A percentile compares a stretch with the other conserved stretches of the same genome.
Conservation (phyloP, 73 alveolate genomes). For the Paramecium pentaurelia region DNA sequence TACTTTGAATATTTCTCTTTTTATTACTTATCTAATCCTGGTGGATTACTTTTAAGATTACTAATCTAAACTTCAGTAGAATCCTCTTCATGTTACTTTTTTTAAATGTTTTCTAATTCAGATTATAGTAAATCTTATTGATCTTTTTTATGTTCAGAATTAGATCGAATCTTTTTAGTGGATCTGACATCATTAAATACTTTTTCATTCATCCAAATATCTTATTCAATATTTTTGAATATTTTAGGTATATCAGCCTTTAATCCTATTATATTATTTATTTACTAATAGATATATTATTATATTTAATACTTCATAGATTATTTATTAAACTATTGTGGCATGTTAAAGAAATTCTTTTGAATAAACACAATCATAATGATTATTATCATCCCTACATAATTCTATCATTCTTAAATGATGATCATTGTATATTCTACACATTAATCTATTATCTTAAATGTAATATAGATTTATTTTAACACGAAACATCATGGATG, state of each 20-base stretch:
- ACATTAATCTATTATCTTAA: background rate
- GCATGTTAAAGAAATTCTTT: conserved; percentile 3
- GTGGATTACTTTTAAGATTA: conserved; percentile 17
- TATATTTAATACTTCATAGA: background rate
- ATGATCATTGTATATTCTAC: background rate
- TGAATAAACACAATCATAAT: conserved; percentile 29
- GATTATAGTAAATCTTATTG: background rate
- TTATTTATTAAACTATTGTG: background rate
- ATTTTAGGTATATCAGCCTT: background rate
- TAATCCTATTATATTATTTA: background rate
- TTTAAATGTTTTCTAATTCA: conserved; percentile 22
- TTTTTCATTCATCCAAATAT: conserved; percentile 6
- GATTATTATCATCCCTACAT: conserved; percentile 37
- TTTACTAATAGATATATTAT: background rate
- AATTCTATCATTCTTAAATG: conserved; percentile 45
- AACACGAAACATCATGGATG: conserved; percentile 40
- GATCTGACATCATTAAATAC: background rate
- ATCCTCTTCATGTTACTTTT: background rate
- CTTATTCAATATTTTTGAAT: conserved; percentile 24
- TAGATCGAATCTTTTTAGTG: background rate
- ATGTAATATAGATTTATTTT: background rate
- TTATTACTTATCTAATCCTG: conserved; percentile 37
- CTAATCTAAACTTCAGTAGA: background rate
- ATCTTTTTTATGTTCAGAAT: background rate
- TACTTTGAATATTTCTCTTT: background rate